Evolutionary conservation across 257 asterid genomes (phyloP).

Genomic region (Linaria vulgaris): DNA sequence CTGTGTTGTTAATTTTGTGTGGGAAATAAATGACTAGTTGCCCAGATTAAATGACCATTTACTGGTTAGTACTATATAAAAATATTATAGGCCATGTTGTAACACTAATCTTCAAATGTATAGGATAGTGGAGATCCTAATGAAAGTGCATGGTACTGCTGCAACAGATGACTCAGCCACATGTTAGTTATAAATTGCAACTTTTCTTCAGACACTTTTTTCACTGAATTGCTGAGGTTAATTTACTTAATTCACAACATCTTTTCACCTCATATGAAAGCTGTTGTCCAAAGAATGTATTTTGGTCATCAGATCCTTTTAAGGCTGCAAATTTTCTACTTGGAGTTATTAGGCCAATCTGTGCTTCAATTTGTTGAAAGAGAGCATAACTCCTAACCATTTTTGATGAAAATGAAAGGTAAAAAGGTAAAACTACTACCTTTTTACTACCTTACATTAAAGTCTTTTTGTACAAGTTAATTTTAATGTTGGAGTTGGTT

Average conservation of each 20-base stretch:
- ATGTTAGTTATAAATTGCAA: conserved; percentile 39
- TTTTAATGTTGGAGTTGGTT: no score
- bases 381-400: no score
- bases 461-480: no score
- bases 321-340: not conserved
- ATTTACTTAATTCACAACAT: not conserved
- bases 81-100: conserved; percentile 8
- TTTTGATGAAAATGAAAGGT: no score
- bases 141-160: conserved; percentile 27
- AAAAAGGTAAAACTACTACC: no score
- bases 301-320: not conserved
- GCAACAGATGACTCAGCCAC: conserved; percentile 48
- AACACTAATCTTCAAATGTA: not conserved
- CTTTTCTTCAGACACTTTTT: conserved; percentile 23
- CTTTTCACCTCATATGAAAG: conserved; percentile 33
- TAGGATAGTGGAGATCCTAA: conserved; percentile 31
- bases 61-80: no score
- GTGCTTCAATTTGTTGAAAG: no score
- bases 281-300: not conserved
- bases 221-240: conserved; percentile 18
- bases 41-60: not conserved
- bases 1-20: not conserved
- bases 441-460: no score
- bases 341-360: no score
- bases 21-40: not conserved